Base-by-base conservation (phyloP, 169 alveolate genomes). In the Cryptosporidium tyzzeri region DNA sequence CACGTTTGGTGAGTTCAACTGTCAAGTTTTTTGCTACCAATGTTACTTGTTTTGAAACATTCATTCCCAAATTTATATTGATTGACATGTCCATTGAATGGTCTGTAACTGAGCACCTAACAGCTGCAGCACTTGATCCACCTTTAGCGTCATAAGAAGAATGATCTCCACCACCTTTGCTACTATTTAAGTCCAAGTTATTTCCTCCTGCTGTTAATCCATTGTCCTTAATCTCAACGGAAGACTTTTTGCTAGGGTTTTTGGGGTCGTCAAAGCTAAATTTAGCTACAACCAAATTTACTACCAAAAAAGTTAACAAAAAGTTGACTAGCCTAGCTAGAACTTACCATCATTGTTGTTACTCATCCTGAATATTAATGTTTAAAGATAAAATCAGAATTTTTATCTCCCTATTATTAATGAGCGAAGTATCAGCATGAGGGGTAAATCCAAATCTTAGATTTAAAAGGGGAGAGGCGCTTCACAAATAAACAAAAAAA, bases 51-150 rank as follows among this genome's bases (percentile, higher is more conserved):
- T 67, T 80, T 29, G 89, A 80, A 9, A 80, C 75, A 21, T 80
- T 59, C 9, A 80, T 31, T 21, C 89, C 89, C 31, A 59, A 31
- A 48, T 59, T 62, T 29, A 80, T 80, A 29, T 80, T 59, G 4
- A 80, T 67, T 4, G 89, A 65, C 73, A 80, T 59, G 16, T 80
- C 89, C 75, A 80, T 45, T 12, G 89, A 80, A 26, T 80, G 69
- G 53, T 80, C 89, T 14, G 89, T 80, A 26, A 80, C 75, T 0
- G 89, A 80, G 48, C 89, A 65, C 39, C 89, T 59, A 1, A 80
- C 69, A 8, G 89, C 89, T 41, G 89, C 89, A 23, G 89, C 89
- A 50, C 89, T 80, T 12, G 89, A 80, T 16, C 89, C 89, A 7
- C 74, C 89, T 44, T 80, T 80, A 2, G 89, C 89, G 23, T 48